Evolutionary conservation across 257 asterid genomes (phyloP), one percentile per base, ranked within the genome.

Genomic region (Nicotiana attenuata): DNA sequence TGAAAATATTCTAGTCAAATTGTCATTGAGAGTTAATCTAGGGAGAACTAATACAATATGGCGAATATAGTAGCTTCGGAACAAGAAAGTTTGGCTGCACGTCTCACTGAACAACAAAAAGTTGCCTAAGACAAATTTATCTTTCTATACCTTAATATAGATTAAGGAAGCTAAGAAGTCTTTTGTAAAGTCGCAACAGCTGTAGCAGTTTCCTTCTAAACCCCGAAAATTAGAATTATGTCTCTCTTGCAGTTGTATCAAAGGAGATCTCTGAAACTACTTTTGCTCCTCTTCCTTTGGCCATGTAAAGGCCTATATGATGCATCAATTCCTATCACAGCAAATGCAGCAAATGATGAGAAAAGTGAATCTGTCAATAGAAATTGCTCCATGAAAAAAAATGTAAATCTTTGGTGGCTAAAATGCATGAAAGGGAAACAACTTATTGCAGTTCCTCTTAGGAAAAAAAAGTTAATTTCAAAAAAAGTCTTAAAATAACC

Each of bases 261-360:
- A 93, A 88, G 1, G 88, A 86, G 82, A 94, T 90, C 82, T 87
- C 87, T 41, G 95, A 92, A 78, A 88, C 97, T 81, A 93, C 83
- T 90, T 86, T 92, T 81, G 98, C 98, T 82, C 98, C 98, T 87
- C 98, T 88, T 89, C 94, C 85, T 88, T 91, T 91, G 81, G 97
- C 94, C 67, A 93, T 90, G 91, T 92, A 90, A 77, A 94, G 95
- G 82, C 98, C 98, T 17, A 93, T 65, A 80, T 90, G 97, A 89
- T 94, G 98, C 97, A 92, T 93, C 76, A 91, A 69, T 29, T 90
- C 97, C 98, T 93, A 80, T 64, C 47, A 61, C 64, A 19, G 28
- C 15, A 52, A 60, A 82, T 82, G 52, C 38, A 79, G 56, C 28
- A 65, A 77, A 50, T 20, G 38, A 67, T 59, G 80, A 81, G 47